phyloP scores from a whole-genome alignment of 2,329 filamentous ascomycete genomes.

The Cyanodermella asteris region DNA sequence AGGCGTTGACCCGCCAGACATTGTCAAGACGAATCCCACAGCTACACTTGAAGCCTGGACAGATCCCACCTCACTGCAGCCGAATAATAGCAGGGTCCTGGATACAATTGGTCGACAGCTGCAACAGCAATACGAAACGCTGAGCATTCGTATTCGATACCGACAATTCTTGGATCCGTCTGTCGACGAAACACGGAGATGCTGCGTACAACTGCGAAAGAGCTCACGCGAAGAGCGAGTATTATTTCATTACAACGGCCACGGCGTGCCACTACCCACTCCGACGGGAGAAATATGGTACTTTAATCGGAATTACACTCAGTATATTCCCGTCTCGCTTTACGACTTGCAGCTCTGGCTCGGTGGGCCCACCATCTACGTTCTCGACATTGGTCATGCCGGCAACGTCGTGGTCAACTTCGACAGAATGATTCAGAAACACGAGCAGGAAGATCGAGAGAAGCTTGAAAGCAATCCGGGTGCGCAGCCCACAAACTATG shows the following conservation, averaged over 20 bases:
- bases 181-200: conserved; percentile 92
- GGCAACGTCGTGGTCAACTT: conserved; percentile 93
- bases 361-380: conserved; percentile 82
- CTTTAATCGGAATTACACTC: conserved; percentile 96
- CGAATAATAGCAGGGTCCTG: conserved; percentile 56
- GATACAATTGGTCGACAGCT: conserved; percentile 89
- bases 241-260: conserved; percentile 95
- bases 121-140: conserved; percentile 89
- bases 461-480: conserved; percentile 54
- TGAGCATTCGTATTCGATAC: conserved; percentile 88
- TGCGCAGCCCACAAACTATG: conserved; percentile 39
- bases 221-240: conserved; percentile 94
- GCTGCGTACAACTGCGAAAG: conserved; percentile 68
- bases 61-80: conserved; percentile 61
- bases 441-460: conserved; percentile 72
- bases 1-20: conserved; percentile 89
- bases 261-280: conserved; percentile 89
- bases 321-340: conserved; percentile 91
- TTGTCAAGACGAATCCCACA: conserved; percentile 82
- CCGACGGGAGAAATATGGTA: conserved; percentile 97
- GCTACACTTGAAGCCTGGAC: conserved; percentile 94
- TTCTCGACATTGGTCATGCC: conserved; percentile 93
- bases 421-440: conserved; percentile 81
- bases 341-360: conserved; percentile 94
- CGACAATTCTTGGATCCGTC: conserved; percentile 94